A percentile compares a stretch with the other conserved stretches of the same genome.
Conservation (phyloP, 768 basidiomycete genomes). For the Rhizopogon vinicolor region DNA sequence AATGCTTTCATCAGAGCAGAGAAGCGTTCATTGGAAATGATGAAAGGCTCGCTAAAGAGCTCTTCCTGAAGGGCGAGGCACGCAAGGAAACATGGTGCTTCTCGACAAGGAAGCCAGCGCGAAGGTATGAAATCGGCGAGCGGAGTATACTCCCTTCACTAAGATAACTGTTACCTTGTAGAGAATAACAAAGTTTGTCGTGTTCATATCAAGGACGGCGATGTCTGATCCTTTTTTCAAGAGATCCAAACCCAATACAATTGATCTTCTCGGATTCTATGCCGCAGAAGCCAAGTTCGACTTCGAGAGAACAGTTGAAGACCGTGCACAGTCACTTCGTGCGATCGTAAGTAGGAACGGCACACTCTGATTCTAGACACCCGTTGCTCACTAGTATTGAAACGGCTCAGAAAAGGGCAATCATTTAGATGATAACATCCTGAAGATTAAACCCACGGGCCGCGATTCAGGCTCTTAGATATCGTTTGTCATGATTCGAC, state of each 20-base stretch:
- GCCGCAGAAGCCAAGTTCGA: conserved; percentile 79
- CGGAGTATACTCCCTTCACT: not conserved
- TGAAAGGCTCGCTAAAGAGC: conserved; percentile 66
- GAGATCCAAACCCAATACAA: conserved; percentile 47
- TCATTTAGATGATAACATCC: conserved; percentile 67
- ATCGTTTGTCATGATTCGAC: conserved; percentile 7
- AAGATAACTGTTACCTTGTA: not conserved
- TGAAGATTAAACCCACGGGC: conserved; percentile 88
- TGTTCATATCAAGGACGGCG: not conserved
- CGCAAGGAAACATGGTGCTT: conserved; percentile 70
- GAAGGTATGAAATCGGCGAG: conserved; percentile 53
- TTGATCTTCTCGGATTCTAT: conserved; percentile 84
- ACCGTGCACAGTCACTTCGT: conserved; percentile 46
- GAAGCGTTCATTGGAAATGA: conserved; percentile 65
- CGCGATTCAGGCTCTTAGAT: conserved; percentile 78
- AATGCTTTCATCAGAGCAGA: conserved; percentile 58
- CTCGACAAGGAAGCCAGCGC: conserved; percentile 72
- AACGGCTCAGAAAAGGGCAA: conserved; percentile 64
- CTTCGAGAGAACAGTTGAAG: conserved; percentile 59
- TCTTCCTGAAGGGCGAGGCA: conserved; percentile 69
- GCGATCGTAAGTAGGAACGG: conserved; percentile 66
- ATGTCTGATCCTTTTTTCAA: not conserved
- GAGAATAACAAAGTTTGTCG: conserved; percentile 2
- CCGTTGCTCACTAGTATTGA: not conserved
- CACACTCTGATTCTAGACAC: not conserved